phyloP scores from a whole-genome alignment of 345 rosid species.

The Euphorbia peplus region DNA sequence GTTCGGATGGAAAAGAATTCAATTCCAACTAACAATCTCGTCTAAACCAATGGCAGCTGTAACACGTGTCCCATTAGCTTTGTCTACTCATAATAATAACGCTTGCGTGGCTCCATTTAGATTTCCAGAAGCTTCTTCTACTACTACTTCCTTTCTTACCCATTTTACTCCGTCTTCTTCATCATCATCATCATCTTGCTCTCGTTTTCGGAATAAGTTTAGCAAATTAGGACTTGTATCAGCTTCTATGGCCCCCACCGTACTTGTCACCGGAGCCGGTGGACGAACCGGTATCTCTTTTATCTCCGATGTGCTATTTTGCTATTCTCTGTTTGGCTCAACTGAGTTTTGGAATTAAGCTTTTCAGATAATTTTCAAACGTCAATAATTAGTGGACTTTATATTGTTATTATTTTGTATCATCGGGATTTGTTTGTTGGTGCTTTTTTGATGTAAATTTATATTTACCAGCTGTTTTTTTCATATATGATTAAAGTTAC shows the following conservation, averaged over 20 bases:
- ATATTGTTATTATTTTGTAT: neutral
- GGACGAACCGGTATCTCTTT: slow-evolving; percentile 31
- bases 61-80: slow-evolving; percentile 10
- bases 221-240: neutral
- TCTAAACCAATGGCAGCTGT: neutral
- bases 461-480: too few relatives aligned
- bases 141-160: neutral
- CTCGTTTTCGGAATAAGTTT: neutral
- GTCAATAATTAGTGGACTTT: too few relatives aligned
- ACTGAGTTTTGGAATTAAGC: too few relatives aligned
- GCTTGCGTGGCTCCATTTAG: slow-evolving; percentile 10
- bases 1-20: slow-evolving; percentile 1
- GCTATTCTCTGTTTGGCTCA: slow-evolving; percentile 1
- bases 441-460: neutral
- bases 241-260: slow-evolving; percentile 24
- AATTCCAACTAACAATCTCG: neutral
- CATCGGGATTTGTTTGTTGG: neutral
- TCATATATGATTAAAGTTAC: too few relatives aligned
- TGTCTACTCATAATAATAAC: slow-evolving; percentile 14
- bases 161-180: neutral
- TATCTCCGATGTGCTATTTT: neutral
- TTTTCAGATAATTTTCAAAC: neutral
- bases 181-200: neutral
- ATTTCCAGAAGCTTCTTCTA: slow-evolving; percentile 7
- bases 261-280: slow-evolving; percentile 40